phyloP scores from a whole-genome alignment of 1,284 basidiomycete genomes.

The Exobasidium rhododendri region DNA sequence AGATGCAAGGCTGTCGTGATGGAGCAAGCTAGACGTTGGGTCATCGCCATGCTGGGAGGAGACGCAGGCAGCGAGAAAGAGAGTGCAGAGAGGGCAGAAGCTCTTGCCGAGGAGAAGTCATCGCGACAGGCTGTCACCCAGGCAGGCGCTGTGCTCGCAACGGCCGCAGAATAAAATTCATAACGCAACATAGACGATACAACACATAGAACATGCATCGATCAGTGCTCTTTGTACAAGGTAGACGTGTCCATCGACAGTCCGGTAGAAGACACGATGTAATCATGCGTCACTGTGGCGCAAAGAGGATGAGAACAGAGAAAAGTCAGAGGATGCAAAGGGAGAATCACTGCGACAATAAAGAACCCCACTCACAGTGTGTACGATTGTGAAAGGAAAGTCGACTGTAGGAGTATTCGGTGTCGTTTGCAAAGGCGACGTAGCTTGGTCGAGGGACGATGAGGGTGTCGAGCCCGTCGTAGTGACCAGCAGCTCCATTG shows the following conservation, averaged over 20 bases:
- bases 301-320: neutral
- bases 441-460: constrained; percentile 25
- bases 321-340: neutral
- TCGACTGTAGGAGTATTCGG: constrained; percentile 41
- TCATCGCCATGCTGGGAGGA: constrained; percentile 9
- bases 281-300: constrained; percentile 19
- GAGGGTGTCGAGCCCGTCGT: constrained; percentile 37
- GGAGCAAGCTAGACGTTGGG: constrained; percentile 1
- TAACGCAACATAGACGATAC: too few relatives aligned
- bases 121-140: neutral
- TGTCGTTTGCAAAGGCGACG: constrained; percentile 40
- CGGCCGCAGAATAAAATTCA: neutral
- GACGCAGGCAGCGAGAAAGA: neutral
- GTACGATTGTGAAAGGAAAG: constrained; percentile 50
- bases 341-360: neutral
- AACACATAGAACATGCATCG: too few relatives aligned
- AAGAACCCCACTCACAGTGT: constrained; percentile 20
- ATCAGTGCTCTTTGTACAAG: constrained; percentile 22
- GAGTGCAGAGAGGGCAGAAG: neutral
- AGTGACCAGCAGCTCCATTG: constrained; percentile 54
- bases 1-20: constrained; percentile 7
- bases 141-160: neutral
- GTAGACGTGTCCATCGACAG: constrained; percentile 26
- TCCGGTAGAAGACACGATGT: constrained; percentile 27
- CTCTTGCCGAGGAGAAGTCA: neutral